phyloP scores from a whole-genome alignment of 805 yeast species.

The Starmera dryadoides region DNA sequence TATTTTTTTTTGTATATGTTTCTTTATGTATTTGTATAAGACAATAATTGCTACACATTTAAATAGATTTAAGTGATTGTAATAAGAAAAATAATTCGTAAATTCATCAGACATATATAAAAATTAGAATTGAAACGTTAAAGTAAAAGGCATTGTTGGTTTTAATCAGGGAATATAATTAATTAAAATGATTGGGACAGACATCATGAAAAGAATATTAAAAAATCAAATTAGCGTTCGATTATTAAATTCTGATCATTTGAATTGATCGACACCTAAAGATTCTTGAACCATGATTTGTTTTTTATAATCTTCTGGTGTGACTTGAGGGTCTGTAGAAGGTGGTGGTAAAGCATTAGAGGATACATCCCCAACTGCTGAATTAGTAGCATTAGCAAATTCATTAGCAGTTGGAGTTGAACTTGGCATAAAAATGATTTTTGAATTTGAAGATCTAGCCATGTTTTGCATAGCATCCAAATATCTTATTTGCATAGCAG shows the following conservation, averaged over 20 bases:
- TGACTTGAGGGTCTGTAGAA: neutral
- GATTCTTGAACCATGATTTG: neutral
- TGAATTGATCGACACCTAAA: neutral
- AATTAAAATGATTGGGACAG: too few species aligned
- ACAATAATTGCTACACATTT: too few species aligned
- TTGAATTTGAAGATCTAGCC: slow-evolving; percentile 56
- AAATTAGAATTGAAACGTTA: too few species aligned
- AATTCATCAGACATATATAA: neutral
- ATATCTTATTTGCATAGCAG: slow-evolving; percentile 75
- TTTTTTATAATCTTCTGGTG: neutral
- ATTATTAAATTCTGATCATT: neutral
- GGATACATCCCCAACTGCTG: slow-evolving; percentile 27
- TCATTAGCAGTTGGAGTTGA: slow-evolving; percentile 12
- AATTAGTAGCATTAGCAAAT: neutral
- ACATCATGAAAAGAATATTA: neutral
- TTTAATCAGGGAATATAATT: too few species aligned
- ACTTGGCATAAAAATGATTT: slow-evolving; percentile 68
- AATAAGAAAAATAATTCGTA: too few species aligned
- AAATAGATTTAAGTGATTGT: neutral
- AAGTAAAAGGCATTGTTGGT: too few species aligned
- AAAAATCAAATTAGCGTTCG: neutral
- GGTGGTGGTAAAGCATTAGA: neutral
- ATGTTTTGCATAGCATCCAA: slow-evolving; percentile 73
- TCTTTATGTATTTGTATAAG: too few species aligned
- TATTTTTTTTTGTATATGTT: too few species aligned